Evolutionary conservation across 2,329 filamentous ascomycete genomes (phyloP).

Genomic region (Penicillium sp.): DNA sequence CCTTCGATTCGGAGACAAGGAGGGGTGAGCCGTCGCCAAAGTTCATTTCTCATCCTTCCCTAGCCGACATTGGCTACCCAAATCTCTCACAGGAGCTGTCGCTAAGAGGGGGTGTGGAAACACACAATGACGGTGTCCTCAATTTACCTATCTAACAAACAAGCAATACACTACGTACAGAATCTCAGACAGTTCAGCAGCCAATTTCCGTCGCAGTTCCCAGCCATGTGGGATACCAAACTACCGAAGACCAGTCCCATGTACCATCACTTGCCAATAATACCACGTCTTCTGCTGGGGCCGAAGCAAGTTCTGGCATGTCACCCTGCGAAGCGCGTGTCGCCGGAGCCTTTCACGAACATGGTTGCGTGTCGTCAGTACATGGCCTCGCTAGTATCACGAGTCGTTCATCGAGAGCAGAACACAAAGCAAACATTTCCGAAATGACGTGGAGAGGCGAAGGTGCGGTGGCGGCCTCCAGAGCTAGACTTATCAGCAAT

Average conservation of each 20-base stretch:
- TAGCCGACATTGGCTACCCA: no score
- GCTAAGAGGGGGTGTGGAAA: no score
- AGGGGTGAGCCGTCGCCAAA: no score
- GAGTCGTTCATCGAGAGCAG: constrained; percentile 27
- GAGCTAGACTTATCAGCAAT: constrained; percentile 34
- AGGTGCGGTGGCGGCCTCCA: constrained; percentile 3
- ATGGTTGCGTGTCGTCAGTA: constrained; percentile 31
- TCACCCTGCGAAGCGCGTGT: constrained; percentile 34
- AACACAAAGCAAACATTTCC: constrained; percentile 26
- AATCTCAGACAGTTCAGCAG: no score
- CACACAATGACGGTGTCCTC: no score
- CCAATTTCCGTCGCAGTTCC: no score
- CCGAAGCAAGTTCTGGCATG: constrained; percentile 14
- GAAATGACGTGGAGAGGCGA: constrained; percentile 10
- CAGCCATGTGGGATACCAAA: background rate
- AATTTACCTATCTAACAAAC: no score
- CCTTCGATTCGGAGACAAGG: no score
- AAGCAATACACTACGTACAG: no score
- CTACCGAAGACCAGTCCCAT: background rate
- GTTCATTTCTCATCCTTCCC: no score
- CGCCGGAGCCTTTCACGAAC: constrained; percentile 33
- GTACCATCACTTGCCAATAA: background rate
- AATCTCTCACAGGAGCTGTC: no score
- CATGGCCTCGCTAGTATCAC: constrained; percentile 35
- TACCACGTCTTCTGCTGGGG: background rate